phyloP scores from a whole-genome alignment of 2,329 filamentous ascomycete species.

The Ceratocystis cubensis region DNA sequence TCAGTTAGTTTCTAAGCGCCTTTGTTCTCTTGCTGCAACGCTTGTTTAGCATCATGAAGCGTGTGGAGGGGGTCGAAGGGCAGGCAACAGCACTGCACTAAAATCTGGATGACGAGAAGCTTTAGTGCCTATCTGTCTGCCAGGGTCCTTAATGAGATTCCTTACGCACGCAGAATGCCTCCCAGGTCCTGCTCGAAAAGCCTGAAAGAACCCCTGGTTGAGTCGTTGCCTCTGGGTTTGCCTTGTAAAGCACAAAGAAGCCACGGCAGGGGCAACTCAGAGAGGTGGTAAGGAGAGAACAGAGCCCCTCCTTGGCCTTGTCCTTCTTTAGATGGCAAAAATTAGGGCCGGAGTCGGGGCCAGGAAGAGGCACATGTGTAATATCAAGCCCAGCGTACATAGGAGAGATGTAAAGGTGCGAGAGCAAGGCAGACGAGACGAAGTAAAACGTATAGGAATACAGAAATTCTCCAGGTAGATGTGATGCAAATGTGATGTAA shows the following conservation, averaged over 20 bases:
- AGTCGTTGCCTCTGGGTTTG: neutral
- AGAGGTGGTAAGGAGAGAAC: neutral
- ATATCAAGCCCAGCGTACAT: neutral
- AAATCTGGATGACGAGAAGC: too few relatives aligned
- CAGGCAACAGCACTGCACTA: too few relatives aligned
- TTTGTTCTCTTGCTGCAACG: too few relatives aligned
- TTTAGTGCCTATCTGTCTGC: too few relatives aligned
- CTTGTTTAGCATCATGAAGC: too few relatives aligned
- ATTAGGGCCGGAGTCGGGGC: too few relatives aligned
- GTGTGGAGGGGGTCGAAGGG: too few relatives aligned
- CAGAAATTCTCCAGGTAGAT: neutral
- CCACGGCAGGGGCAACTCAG: slow-evolving; percentile 1
- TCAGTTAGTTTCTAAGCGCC: too few relatives aligned
- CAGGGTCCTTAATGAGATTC: too few relatives aligned
- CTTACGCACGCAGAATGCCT: too few relatives aligned
- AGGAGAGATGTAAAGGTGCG: neutral
- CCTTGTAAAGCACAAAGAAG: neutral
- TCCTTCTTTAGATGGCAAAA: neutral
- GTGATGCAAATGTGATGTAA: neutral
- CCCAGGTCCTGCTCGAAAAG: neutral
- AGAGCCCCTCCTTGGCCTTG: neutral
- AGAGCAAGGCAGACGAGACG: neutral
- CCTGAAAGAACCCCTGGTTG: neutral
- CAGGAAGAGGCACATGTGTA: too few relatives aligned
- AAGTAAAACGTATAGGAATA: neutral